These are phyloP conservation scores for Fusarium sublunatum DNA, from an alignment of 2,329 filamentous ascomycete genomes.

Conservation along the genomic window DNA sequence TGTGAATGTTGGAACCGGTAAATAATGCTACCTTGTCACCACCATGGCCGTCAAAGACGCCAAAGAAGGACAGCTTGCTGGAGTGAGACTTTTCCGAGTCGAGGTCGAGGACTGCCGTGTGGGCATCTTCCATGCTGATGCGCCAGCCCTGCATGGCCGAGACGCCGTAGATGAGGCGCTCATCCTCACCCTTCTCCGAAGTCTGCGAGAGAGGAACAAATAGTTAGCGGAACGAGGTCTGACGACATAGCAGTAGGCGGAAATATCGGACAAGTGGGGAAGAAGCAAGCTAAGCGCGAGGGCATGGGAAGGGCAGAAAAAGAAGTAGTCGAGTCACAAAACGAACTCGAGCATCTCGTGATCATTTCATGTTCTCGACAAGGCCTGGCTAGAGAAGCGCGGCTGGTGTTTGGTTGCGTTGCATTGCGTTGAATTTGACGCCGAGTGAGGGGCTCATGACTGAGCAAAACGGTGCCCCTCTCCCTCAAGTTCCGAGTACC, in stretches of 20 bases:
- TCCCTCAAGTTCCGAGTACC: constrained; percentile 23
- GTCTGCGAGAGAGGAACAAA: constrained; percentile 63
- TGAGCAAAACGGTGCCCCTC: constrained; percentile 39
- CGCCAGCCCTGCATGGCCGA: constrained; percentile 99
- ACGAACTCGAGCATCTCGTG: neutral
- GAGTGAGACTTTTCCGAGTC: constrained; percentile 71
- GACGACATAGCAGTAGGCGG: constrained; percentile 20
- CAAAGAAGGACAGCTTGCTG: constrained; percentile 91
- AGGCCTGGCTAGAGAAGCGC: constrained; percentile 24
- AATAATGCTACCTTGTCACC: constrained; percentile 97
- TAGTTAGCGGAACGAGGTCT: constrained; percentile 44
- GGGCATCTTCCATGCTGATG: constrained; percentile 99
- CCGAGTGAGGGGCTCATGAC: constrained; percentile 42
- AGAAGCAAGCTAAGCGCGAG: constrained; percentile 13
- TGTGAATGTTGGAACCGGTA: constrained; percentile 90
- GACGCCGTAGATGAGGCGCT: constrained; percentile 90
- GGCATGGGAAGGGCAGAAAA: neutral
- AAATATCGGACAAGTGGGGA: constrained; percentile 33
- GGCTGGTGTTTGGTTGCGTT: constrained; percentile 15
- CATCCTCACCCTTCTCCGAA: constrained; percentile 92
- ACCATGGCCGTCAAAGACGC: constrained; percentile 97
- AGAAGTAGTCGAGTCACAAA: neutral
- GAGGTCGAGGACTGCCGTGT: constrained; percentile 89
- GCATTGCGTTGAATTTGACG: constrained; percentile 13
- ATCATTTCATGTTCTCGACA: neutral